Evolutionary conservation across 495 filamentous ascomycete species (phyloP), one percentile per base, ranked within the genome.

Genomic region (Xylaria acuta): DNA sequence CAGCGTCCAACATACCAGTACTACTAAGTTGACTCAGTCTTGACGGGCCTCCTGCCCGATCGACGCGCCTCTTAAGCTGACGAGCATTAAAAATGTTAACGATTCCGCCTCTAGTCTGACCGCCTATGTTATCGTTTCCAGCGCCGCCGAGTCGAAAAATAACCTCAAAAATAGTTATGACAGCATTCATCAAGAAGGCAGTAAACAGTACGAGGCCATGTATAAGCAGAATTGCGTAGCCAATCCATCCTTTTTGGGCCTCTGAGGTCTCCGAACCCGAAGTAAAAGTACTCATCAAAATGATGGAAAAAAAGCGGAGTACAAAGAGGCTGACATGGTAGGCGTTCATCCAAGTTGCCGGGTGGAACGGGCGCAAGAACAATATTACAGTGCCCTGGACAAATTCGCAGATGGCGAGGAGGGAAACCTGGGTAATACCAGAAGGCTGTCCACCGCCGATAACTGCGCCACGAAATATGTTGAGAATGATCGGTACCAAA

Each of bases 261-360:
- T 94, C 90, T 3, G 88, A 87, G 9, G 98, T 89, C 3, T 90
- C 89, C 5, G 98, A 84, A 16, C 92, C 91, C 3, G 95, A 94
- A 16, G 95, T 87, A 80, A 99, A 99, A 2, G 94, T 87, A 32
- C 97, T 88, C 84, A 93, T 95, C 27, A 99, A 84, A 40, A 98
- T 85, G 47, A 96, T 89, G 1, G 90, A 91, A 16, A 94, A 80
- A 64, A 98, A 90, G 25, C 96, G 90, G 20, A 97, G 83, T 16
- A 89, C 82, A 2, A 94, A 88, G 78, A 97, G 97, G 65, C 94
- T 89, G 27, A 91, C 91, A 74, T 99, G 95, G 75, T 97, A 97
- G 5, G 92, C 86, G 77, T 98, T 98, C 97, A 98, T 99, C n/a
- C 94, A 97, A 0, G 97, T 98, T 43, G 93, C 90, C 27, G 91